Conservation (phyloP, 148 eudicot genomes). For the Beta vulgaris region DNA sequence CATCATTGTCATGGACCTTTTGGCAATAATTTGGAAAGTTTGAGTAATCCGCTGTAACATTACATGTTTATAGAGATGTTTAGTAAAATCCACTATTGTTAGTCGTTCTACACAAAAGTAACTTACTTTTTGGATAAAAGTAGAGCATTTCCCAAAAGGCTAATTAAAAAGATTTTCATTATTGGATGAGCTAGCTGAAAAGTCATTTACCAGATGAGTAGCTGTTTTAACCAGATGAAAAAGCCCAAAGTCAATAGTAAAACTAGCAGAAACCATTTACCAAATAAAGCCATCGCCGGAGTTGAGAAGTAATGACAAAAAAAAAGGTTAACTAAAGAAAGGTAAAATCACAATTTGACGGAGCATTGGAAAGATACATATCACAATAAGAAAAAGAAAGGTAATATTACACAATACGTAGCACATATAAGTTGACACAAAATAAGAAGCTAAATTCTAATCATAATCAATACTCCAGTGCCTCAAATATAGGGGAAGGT, state of each 20-base stretch:
- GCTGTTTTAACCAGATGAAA: neutral
- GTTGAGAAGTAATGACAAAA: neutral
- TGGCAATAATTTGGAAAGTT: too few species aligned
- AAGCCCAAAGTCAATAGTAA: neutral
- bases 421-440: too few species aligned
- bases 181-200: neutral
- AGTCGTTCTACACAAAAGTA: neutral
- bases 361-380: too few species aligned
- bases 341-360: too few species aligned
- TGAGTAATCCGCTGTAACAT: neutral
- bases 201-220: neutral
- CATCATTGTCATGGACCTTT: too few species aligned
- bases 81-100: neutral
- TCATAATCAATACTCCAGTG: too few species aligned
- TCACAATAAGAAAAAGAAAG: too few species aligned
- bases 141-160: neutral
- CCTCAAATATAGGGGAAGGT: too few species aligned
- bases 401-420: too few species aligned
- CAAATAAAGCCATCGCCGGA: neutral
- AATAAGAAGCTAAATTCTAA: too few species aligned
- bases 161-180: neutral
- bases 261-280: neutral
- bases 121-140: neutral
- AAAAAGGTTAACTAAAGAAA: too few species aligned
- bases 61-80: neutral